Conservation (phyloP, 768 basidiomycete genomes). For the Baorangia bicolor region DNA sequence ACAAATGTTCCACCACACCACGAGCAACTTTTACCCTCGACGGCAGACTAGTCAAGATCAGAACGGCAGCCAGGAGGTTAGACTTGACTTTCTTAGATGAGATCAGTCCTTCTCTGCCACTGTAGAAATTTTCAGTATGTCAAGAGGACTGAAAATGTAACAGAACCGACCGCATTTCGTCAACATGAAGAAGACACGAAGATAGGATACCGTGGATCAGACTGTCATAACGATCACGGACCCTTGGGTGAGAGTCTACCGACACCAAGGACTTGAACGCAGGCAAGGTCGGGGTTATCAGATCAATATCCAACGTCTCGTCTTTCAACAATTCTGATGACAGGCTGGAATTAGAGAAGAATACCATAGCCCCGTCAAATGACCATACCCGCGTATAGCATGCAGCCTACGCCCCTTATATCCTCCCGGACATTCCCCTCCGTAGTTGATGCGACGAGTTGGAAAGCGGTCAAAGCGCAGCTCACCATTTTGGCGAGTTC, state of each 20-base stretch:
- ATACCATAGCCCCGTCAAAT: not conserved
- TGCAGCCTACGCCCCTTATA: conserved; percentile 72
- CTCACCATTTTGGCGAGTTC: conserved; percentile 60
- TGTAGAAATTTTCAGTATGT: conserved; percentile 31
- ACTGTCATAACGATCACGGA: conserved; percentile 52
- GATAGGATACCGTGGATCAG: conserved; percentile 82
- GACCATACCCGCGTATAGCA: conserved; percentile 69
- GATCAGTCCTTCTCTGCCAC: conserved; percentile 76
- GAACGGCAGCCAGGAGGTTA: conserved; percentile 82
- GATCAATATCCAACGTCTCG: conserved; percentile 75
- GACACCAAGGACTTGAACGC: conserved; percentile 75
- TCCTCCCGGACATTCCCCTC: conserved; percentile 64
- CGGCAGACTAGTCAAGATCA: conserved; percentile 81
- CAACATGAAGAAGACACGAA: conserved; percentile 79
- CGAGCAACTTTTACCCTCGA: conserved; percentile 63
- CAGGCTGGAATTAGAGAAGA: not conserved
- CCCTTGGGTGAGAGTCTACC: conserved; percentile 40
- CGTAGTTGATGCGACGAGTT: conserved; percentile 56
- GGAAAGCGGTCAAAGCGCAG: conserved; percentile 60
- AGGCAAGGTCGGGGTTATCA: conserved; percentile 78
- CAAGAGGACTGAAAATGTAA: not conserved
- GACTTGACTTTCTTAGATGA: conserved; percentile 85
- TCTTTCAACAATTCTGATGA: conserved; percentile 76
- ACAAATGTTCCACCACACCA: conserved; percentile 78
- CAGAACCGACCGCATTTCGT: conserved; percentile 80